Conservation (phyloP, 2,329 filamentous ascomycete genomes). For the Verticillium longisporum region DNA sequence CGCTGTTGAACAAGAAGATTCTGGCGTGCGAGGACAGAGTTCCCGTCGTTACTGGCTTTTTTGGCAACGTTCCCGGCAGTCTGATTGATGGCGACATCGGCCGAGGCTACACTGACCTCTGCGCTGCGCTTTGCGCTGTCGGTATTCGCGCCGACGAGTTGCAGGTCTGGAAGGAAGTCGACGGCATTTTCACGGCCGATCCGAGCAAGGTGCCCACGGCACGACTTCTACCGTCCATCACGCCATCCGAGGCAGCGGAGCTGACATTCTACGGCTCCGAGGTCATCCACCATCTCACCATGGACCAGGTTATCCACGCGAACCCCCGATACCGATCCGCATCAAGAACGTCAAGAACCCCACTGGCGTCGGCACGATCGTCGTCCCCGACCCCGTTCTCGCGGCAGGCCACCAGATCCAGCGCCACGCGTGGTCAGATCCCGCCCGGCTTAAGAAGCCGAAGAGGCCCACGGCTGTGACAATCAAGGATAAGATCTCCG, state of each 20-base stretch:
- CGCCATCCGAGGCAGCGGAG: constrained; percentile 90
- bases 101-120: constrained; percentile 93
- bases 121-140: constrained; percentile 85
- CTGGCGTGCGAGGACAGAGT: constrained; percentile 59
- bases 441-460: constrained; percentile 46
- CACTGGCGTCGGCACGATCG: constrained; percentile 68
- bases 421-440: constrained; percentile 37
- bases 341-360: constrained; percentile 93
- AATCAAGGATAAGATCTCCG: constrained; percentile 93
- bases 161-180: constrained; percentile 98
- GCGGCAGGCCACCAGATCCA: constrained; percentile 51
- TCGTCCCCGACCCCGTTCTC: constrained; percentile 65
- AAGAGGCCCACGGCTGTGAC: constrained; percentile 85
- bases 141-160: constrained; percentile 81
- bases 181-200: constrained; percentile 83
- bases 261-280: constrained; percentile 92
- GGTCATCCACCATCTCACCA: constrained; percentile 97
- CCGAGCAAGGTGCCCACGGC: constrained; percentile 90
- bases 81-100: constrained; percentile 84
- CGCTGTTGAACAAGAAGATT: constrained; percentile 57
- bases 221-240: constrained; percentile 80
- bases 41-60: constrained; percentile 86
- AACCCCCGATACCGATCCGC: constrained; percentile 72
- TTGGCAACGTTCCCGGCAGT: constrained; percentile 86
- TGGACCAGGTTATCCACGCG: constrained; percentile 93